These are phyloP conservation scores for Amanita brunnescens DNA, from an alignment of 768 basidiomycete species.

Conservation along the genomic window DNA sequence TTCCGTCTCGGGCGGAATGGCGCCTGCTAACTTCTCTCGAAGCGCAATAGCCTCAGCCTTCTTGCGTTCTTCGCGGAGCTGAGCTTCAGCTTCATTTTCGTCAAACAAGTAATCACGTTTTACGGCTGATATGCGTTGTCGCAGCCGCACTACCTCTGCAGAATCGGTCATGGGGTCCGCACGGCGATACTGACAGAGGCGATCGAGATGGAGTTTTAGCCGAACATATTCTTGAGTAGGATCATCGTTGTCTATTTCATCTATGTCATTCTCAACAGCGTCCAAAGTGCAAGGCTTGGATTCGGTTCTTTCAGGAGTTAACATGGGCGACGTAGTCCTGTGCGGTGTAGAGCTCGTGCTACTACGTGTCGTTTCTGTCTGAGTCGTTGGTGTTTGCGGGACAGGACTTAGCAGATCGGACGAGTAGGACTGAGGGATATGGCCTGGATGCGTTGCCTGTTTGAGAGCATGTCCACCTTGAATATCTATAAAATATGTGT, in stretches of 20 bases:
- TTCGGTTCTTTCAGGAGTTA: background rate
- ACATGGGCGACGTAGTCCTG: background rate
- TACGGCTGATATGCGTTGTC: slow-evolving; percentile 34
- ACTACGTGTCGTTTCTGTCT: background rate
- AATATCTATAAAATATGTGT: background rate
- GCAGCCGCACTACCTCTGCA: slow-evolving; percentile 24
- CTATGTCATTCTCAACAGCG: background rate
- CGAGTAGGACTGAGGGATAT: background rate
- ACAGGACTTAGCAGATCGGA: background rate
- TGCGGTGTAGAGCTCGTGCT: background rate
- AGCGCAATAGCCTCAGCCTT: slow-evolving; percentile 38
- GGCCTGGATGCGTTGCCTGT: background rate
- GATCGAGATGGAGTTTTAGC: slow-evolving; percentile 48
- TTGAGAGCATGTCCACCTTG: background rate
- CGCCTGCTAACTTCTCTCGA: slow-evolving; percentile 25
- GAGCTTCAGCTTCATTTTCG: slow-evolving; percentile 50
- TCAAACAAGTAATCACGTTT: slow-evolving; percentile 66
- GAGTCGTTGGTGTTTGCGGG: background rate
- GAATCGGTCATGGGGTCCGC: slow-evolving; percentile 17
- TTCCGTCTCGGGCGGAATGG: background rate
- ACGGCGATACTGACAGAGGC: slow-evolving; percentile 27
- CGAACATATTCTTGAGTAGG: slow-evolving; percentile 55
- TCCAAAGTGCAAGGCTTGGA: background rate
- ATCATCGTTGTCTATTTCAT: slow-evolving; percentile 33
- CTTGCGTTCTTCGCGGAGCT: slow-evolving; percentile 45